Evolutionary conservation across 1,139 yeast genomes (phyloP), one percentile per base, ranked within the genome.

Genomic region (Suhomyces wounanorum): DNA sequence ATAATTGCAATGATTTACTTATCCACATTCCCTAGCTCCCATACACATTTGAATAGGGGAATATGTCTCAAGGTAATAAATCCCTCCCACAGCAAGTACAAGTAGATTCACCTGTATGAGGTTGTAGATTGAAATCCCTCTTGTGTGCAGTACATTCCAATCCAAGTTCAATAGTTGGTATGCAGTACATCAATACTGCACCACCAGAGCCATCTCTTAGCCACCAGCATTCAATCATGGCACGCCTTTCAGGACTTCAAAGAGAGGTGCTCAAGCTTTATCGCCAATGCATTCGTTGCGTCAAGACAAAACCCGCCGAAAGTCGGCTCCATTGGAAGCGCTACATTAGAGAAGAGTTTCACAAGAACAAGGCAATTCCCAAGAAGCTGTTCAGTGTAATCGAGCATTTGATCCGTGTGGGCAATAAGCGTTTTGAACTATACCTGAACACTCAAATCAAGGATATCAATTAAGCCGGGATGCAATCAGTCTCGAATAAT

Each of bases 301-400:
- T 83, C 2, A 71, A 77, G 51, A 71, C 76, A 1, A 87, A 87
- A 62, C 94, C 94, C 2, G 51, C 51, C 44, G 75, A 68, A 25
- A 70, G 67, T 41, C 68, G 71, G 49, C 58, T 54, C 1, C 79
- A 79, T 58, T 82, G 86, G 86, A 65, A 72, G 18, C 48, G 43
- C 3, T 80, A 69, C 59, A 65, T 79, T 8, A 76, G 85, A 44
- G 64, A 61, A 11, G 96, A 89, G 63, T 94, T 94, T 64, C 72
- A 65, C n/a, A 82, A 83, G 59, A 76, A 85, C 65, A 71, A 74
- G 44, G 60, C 67, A 31, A 67, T 92, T 14, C 83, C 88, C 33
- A 84, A 89, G 63, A 86, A 89, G 61, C 96, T 89, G 62, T 92
- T 92, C 65, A 78, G 86, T 36, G 89, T 96, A 1, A 84, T 94